phyloP scores from a whole-genome alignment of 495 filamentous ascomycete species.

The Evernia prunastri region DNA sequence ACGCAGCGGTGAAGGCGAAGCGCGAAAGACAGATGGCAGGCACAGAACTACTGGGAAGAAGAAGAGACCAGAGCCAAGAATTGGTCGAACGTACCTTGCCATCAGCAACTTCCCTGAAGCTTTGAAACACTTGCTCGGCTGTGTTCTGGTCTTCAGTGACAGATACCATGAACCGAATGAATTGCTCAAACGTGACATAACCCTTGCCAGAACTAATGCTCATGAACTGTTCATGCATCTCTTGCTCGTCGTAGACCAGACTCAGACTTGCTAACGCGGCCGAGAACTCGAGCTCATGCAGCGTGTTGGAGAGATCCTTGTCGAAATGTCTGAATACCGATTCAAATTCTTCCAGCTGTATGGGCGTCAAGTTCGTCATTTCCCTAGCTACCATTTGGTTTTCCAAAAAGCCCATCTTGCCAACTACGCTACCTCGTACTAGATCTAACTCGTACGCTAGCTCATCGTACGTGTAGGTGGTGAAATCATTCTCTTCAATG shows the following conservation, averaged over 20 bases:
- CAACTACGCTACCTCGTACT: slow-evolving; percentile 81
- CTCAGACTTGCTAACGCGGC: slow-evolving; percentile 90
- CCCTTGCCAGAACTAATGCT: slow-evolving; percentile 67
- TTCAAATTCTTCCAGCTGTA: slow-evolving; percentile 97
- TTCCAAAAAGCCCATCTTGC: slow-evolving; percentile 93
- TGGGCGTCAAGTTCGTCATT: slow-evolving; percentile 98
- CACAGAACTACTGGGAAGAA: not conserved
- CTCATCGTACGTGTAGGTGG: slow-evolving; percentile 95
- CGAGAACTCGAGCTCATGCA: slow-evolving; percentile 93
- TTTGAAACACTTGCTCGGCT: slow-evolving; percentile 95
- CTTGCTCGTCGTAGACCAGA: slow-evolving; percentile 86
- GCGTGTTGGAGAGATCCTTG: slow-evolving; percentile 79
- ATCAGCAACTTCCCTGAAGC: slow-evolving; percentile 93
- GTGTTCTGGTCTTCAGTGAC: slow-evolving; percentile 98
- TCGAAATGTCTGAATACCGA: slow-evolving; percentile 97
- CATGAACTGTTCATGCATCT: slow-evolving; percentile 89
- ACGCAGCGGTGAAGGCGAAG: not conserved
- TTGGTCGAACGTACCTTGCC: slow-evolving; percentile 60
- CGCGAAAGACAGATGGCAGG: not conserved
- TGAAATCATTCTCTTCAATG: slow-evolving; percentile 98
- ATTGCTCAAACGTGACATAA: slow-evolving; percentile 93
- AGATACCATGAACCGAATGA: slow-evolving; percentile 98
- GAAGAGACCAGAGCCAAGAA: not conserved
- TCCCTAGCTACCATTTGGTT: slow-evolving; percentile 95
- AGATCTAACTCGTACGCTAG: slow-evolving; percentile 88